phyloP scores from a whole-genome alignment of 2,329 filamentous ascomycete genomes.

The Aureobasidium sp. region DNA sequence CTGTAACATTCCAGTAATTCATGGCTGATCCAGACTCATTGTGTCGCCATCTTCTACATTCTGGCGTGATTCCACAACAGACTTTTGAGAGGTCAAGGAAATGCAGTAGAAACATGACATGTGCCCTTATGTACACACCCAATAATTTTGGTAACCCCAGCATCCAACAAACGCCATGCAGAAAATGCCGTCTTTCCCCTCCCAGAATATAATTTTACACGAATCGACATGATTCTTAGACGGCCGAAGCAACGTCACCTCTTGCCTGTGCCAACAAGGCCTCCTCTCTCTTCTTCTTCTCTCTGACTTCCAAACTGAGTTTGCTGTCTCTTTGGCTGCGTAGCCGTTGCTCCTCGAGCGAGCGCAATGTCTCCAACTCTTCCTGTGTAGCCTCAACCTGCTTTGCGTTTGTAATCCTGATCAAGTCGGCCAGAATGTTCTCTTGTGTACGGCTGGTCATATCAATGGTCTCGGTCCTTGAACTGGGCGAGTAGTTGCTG shows the following conservation, averaged over 20 bases:
- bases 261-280: conserved; percentile 49
- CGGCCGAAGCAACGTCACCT: conserved; percentile 31
- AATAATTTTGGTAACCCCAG: neutral
- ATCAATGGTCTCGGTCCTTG: conserved; percentile 35
- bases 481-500: conserved; percentile 22
- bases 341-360: conserved; percentile 47
- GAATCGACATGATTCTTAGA: neutral
- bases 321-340: conserved; percentile 48
- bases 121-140: neutral
- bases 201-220: neutral
- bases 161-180: conserved; percentile 5
- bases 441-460: conserved; percentile 56
- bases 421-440: conserved; percentile 55
- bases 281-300: conserved; percentile 54
- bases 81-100: neutral
- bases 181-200: neutral
- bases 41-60: no score
- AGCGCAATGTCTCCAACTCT: conserved; percentile 51
- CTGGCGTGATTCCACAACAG: neutral
- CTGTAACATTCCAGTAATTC: neutral
- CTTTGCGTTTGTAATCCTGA: conserved; percentile 54
- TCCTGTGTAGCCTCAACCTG: conserved; percentile 49
- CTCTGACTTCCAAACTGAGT: conserved; percentile 43
- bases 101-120: neutral
- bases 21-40: neutral